Base-by-base conservation (phyloP, 2,329 filamentous ascomycete species). In the Colletotrichum zoysiae region DNA sequence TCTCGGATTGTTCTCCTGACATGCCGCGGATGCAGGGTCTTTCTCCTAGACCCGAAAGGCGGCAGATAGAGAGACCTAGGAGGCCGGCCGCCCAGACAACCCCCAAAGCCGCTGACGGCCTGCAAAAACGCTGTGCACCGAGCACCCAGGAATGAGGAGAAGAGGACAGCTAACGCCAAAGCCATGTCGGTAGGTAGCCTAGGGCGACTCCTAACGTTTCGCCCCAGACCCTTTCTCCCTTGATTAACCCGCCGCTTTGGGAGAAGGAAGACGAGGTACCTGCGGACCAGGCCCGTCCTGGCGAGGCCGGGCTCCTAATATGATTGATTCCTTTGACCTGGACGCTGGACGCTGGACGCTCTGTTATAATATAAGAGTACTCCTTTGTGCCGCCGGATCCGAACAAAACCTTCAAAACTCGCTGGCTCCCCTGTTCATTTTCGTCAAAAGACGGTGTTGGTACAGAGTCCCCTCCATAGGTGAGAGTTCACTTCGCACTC, bases 1-100 rank as follows among this genome's bases (percentile, higher is more conserved):
- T 51, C 57, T 62, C 35, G 68, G 51, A 30, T 51, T 20, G 14
- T 23, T 55, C 18, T 67, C n/a, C 30, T 48, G 67, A 57, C 35
- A 59, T 59, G 12, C 58, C 58, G 44, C 35, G 5, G 11, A n/a
- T 53, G 46, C 46, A 63, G 48, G 48, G 61, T 62, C 44, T 51
- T 50, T 20, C 33, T 50, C 40, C 30, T 38, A 40, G 55, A 23
- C 7, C 33, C 5, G 35, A 23, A 40, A n/a, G 35, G n/a, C 33
- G 33, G 33, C 6, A n/a, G 20, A 12, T 20, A 8, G 12, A 8
- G 12, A 5, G 44, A 20, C 38, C 53, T 23, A 57, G 8, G 33
- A 33, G 53, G 40, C 55, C 35, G 53, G 40, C 55, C 35, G 7
- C 38, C 14, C n/a, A 23, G 35, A 12, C 14, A 23, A 57, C 44